A percentile compares a stretch with the other conserved stretches of the same genome.
Conservation (phyloP, 1,284 basidiomycete genomes). For the Exobasidium cylindrosporum region DNA sequence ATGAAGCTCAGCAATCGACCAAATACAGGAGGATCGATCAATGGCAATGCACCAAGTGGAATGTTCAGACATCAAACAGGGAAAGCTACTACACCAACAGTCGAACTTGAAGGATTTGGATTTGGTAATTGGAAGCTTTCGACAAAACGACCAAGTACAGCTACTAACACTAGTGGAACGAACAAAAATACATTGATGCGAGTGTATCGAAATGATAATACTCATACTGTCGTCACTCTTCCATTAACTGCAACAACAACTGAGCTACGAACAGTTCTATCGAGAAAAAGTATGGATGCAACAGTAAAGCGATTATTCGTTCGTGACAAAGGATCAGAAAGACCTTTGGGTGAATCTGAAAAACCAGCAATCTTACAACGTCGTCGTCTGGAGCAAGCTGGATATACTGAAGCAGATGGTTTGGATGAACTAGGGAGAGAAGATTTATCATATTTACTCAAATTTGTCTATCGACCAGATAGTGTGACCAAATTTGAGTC, state of each 20-base stretch:
- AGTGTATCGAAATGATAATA: conserved; percentile 73
- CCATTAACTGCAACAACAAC: conserved; percentile 68
- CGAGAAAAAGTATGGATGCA: conserved; percentile 28
- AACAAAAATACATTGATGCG: conserved; percentile 6
- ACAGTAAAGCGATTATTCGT: conserved; percentile 49
- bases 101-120: background rate
- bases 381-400: conserved; percentile 81
- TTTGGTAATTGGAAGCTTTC: conserved; percentile 2
- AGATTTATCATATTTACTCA: conserved; percentile 79
- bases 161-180: background rate
- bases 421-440: conserved; percentile 76
- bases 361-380: conserved; percentile 80
- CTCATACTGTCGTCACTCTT: conserved; percentile 71
- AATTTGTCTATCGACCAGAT: conserved; percentile 71
- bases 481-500: conserved; percentile 59
- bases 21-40: conserved; percentile 41
- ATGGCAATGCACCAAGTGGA: conserved; percentile 7
- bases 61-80: background rate
- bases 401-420: conserved; percentile 78
- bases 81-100: background rate
- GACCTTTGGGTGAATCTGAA: conserved; percentile 64
- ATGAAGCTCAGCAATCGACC: conserved; percentile 27
- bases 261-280: conserved; percentile 58
- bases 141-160: conserved; percentile 16
- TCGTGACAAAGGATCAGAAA: conserved; percentile 49